These are phyloP conservation scores for Candolleomyces aberdarensis DNA, from an alignment of 768 basidiomycete species.

Conservation along the genomic window DNA sequence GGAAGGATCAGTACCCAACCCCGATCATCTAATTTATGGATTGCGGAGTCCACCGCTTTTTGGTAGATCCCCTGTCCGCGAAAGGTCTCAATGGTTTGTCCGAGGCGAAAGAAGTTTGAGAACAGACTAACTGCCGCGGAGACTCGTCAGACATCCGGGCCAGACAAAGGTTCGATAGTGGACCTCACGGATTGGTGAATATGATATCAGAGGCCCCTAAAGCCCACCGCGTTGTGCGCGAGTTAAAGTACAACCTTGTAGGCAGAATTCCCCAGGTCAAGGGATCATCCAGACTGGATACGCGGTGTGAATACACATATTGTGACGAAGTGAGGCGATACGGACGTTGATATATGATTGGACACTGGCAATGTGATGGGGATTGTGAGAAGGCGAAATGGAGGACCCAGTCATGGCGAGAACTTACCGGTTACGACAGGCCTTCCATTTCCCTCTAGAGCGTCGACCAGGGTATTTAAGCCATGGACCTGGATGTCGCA, in stretches of 20 bases:
- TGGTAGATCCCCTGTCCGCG: conserved; percentile 90
- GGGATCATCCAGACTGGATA: conserved; percentile 72
- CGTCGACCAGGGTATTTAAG: conserved; percentile 58
- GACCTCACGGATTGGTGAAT: conserved; percentile 85
- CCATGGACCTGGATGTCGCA: conserved; percentile 71
- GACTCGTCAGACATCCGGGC: conserved; percentile 4
- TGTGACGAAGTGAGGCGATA: conserved; percentile 16
- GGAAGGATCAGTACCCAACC: conserved; percentile 60
- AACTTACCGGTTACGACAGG: conserved; percentile 73
- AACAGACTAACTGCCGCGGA: conserved; percentile 56
- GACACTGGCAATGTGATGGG: conserved; percentile 52
- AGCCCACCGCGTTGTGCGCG: conserved; percentile 79
- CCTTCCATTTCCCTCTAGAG: conserved; percentile 53
- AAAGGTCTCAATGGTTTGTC: conserved; percentile 91
- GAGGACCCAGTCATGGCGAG: conserved; percentile 2
- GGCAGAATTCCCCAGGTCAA: conserved; percentile 88
- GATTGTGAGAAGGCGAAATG: conserved; percentile 4
- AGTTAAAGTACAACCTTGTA: conserved; percentile 50
- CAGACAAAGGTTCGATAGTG: conserved; percentile 8
- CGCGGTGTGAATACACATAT: conserved; percentile 3
- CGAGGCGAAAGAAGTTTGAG: conserved; percentile 81
- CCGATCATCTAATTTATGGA: conserved; percentile 75
- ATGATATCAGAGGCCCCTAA: conserved; percentile 91
- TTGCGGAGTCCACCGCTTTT: conserved; percentile 79
- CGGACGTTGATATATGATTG: conserved; percentile 92